Evolutionary conservation across 1,139 yeast genomes (phyloP), one percentile per base, ranked within the genome.

Genomic region (Lodderomyces pseudojiufengensis): DNA sequence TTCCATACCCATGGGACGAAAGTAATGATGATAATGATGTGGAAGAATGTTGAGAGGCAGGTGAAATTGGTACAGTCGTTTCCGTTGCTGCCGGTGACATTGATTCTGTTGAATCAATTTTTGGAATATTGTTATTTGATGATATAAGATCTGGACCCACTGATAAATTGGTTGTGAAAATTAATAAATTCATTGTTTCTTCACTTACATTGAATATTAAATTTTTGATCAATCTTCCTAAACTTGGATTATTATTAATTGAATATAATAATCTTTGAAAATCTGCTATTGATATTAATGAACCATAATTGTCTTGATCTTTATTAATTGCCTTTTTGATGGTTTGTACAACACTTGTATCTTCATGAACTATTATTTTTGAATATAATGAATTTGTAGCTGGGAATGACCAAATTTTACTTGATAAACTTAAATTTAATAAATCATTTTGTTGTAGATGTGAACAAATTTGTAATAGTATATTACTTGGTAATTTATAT

Each of bases 291-390:
- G 41, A 34, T 4, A 38, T 38, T 24, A 35, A 22, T 3, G 36
- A 35, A 12, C 41, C 41, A 32, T 22, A 38, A 22, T 29, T 27
- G 14, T 29, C 35, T 7, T 13, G 14, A 13, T 29, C 25, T 14
- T 35, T 34, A 5, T 33, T 29, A 8, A 35, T 12, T 3, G 25
- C 35, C 22, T 24, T 31, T 12, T 29, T 25, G 4, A 38, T 20
- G 3, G 36, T 29, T 10, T 11, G 15, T 21, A 35, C 25, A 2
- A 35, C 27, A 26, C 32, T 27, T 9, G 32, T 12, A 32, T 35
- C 32, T 18, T 38, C 41, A 5, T 32, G 32, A 11, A 38, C 36
- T 14, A 38, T 28, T n/a, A 38, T 29, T 23, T 38, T 38, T 9
- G 32, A 29, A 27, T 38, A 38, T 21, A 38, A 35, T 3, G 35